Conservation (phyloP, 805 yeast genomes). For the Ogataea wickerhamii region DNA sequence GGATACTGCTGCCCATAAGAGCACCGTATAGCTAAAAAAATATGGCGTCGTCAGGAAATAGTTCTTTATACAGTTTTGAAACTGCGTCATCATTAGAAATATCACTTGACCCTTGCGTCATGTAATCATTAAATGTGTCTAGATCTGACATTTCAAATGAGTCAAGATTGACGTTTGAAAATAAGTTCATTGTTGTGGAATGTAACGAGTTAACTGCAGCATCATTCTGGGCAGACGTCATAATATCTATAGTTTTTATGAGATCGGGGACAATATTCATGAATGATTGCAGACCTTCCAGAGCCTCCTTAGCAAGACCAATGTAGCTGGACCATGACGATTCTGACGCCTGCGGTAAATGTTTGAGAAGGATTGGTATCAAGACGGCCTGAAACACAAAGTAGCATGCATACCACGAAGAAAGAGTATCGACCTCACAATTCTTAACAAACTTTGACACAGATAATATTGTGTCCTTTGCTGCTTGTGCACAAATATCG, state of each 20-base stretch:
- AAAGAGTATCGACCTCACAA: constrained; percentile 5
- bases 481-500: constrained; percentile 38
- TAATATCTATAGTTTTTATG: constrained; percentile 6
- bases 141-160: background rate
- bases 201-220: constrained; percentile 2
- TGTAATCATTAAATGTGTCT: background rate
- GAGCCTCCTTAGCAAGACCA: constrained; percentile 4
- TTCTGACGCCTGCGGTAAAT: background rate
- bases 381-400: constrained; percentile 53
- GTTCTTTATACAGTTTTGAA: constrained; percentile 7
- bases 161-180: constrained; percentile 6
- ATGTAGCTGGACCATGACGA: constrained; percentile 2
- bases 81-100: constrained; percentile 4
- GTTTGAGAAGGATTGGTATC: constrained; percentile 38
- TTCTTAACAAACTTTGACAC: constrained; percentile 31
- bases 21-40: constrained; percentile 1
- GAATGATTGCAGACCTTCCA: constrained; percentile 2
- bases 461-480: constrained; percentile 44
- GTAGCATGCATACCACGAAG: constrained; percentile 50
- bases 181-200: constrained; percentile 7
- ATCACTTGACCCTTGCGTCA: constrained; percentile 1
- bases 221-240: constrained; percentile 3
- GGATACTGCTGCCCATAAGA: constrained; percentile 32
- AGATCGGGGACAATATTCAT: constrained; percentile 6
- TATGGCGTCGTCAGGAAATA: constrained; percentile 7